Base-by-base conservation (phyloP, 495 filamentous ascomycete genomes). In the Xylaria cubensis region DNA sequence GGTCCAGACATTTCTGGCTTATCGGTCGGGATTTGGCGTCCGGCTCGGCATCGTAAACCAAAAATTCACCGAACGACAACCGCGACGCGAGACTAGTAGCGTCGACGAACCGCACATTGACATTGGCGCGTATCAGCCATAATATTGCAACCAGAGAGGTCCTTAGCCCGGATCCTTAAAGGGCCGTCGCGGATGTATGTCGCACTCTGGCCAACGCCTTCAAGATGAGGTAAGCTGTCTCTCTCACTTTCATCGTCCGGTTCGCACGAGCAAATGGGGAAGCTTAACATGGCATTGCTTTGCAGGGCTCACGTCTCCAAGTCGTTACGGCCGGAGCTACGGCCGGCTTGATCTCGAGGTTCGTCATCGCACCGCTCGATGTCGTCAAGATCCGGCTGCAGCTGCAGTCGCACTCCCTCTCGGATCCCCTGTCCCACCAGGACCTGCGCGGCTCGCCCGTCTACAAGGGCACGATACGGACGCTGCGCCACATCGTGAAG, bases 321-420 rank as follows among this genome's bases (percentile, higher is more conserved):
- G 92, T 95, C 72, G 87, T 95, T 61, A 80, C 90, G 70, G 95
- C 96, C 53, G 96, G 96, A 73, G 94, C 92, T 19, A 90, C 92
- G 68, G 93, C 97, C 63, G 96, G 96, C 17, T 87, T 99, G 69
- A 88, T 98, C 67, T 96, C 96, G 65, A 90, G 96, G 90, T 98
- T 97, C 85, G 90, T 94, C 76, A 91, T 97, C 80, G 94, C 94
- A 64, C 94, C 94, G 68, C 91, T 98, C 67, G 94, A 98, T 81
- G 94, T 98, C 71, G 90, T 97, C 83, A 98, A 98, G 85, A 97
- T 97, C 82, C 92, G 94, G n/a, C 90, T 97, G 59, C 94, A 97
- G 78, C 88, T 97, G 48, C 94, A 97, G 82, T 90, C 90, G 61
- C 92, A 94, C 82, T 93, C 94, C 21, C 88, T 92, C 70, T 89